Evolutionary conservation across 352 stramenopile species (phyloP), one percentile per base, ranked within the genome.

Genomic region (Phytophthora quininea): DNA sequence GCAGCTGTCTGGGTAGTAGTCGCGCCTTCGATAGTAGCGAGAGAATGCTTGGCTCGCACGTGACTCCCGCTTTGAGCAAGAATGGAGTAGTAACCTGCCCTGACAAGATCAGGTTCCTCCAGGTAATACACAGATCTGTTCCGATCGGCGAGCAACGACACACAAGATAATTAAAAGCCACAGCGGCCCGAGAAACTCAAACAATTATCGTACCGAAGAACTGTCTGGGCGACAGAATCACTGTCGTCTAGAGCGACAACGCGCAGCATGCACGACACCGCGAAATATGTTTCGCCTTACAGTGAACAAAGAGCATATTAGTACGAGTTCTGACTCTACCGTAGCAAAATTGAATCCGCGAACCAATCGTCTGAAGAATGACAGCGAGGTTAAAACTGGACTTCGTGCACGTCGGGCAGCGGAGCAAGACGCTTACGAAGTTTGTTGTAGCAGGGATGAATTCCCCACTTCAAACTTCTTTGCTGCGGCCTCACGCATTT

Each of bases 371-470:
- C 49, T 94, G 82, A 19, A 94, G 54, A 40, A 92, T 89, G 29
- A 92, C 84, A 1, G 79, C 84, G 43, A 94, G 74, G 53, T 94
- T 94, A 58, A 93, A 94, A 50, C 79, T 91, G 52, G 82, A 77
- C 58, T 89, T 90, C 8, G 76, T 76, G 35, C 83, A 92, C 5
- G 62, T 66, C n/a, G 79, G 79, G 55, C 69, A 78, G 3, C 57
- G 76, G 12, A 78, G 14, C 42, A 94, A 67, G 31, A 90, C 81
- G 0, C 69, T 64, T 24, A 74, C 76, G 45, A 92, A 94, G 3
- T 58, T 63, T n/a, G 57, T 70, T 1, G 80, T 78, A 19, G 82
- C 81, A 1, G 55, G 60, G 2, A 88, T 29, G 29, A 92, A 78
- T 2, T 90, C 66, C 1, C 86, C 84, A 29, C 62, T 48, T 92